These are phyloP conservation scores for Malbranchea zuffiana DNA, from an alignment of 2,329 filamentous ascomycete genomes.

Conservation along the genomic window DNA sequence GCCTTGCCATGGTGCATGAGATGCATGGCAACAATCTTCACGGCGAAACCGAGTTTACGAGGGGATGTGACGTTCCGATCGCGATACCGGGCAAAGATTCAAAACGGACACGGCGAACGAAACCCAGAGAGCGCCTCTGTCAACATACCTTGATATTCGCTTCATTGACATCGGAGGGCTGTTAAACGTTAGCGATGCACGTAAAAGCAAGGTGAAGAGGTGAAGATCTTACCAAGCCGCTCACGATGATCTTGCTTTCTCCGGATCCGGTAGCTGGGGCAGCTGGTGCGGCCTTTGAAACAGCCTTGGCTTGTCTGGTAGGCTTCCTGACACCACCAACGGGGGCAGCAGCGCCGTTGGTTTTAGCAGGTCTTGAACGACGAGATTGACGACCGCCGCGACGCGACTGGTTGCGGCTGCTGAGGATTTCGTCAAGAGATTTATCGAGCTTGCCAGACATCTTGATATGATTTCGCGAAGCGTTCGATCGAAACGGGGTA, in stretches of 20 bases:
- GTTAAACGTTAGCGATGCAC: slow-evolving; percentile 37
- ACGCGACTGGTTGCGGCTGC: slow-evolving; percentile 52
- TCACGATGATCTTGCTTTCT: slow-evolving; percentile 96
- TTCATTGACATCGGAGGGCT: slow-evolving; percentile 96
- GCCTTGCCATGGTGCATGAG: slow-evolving; percentile 7
- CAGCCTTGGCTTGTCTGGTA: slow-evolving; percentile 39
- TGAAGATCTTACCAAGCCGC: slow-evolving; percentile 70
- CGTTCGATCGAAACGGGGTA: too few relatives aligned
- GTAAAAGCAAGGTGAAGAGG: slow-evolving; percentile 2
- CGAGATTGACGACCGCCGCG: slow-evolving; percentile 36
- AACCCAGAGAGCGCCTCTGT: slow-evolving; percentile 62
- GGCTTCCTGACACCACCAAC: slow-evolving; percentile 80
- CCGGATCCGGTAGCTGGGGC: slow-evolving; percentile 51
- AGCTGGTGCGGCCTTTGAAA: slow-evolving; percentile 47
- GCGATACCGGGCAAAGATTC: slow-evolving; percentile 26
- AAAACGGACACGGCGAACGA: slow-evolving; percentile 52
- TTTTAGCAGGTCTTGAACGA: slow-evolving; percentile 19
- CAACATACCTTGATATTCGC: slow-evolving; percentile 99
- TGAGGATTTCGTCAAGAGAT: slow-evolving; percentile 95
- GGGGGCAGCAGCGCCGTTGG: slow-evolving; percentile 50
- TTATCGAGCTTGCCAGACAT: slow-evolving; percentile 96
- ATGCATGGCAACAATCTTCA: slow-evolving; percentile 20
- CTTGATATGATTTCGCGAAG: too few relatives aligned
- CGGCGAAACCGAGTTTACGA: too few relatives aligned
- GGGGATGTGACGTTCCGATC: slow-evolving; percentile 26